Evolutionary conservation across 495 filamentous ascomycete genomes (phyloP), one percentile per base, ranked within the genome.

Genomic region (Penicillium psychrofluorescens): DNA sequence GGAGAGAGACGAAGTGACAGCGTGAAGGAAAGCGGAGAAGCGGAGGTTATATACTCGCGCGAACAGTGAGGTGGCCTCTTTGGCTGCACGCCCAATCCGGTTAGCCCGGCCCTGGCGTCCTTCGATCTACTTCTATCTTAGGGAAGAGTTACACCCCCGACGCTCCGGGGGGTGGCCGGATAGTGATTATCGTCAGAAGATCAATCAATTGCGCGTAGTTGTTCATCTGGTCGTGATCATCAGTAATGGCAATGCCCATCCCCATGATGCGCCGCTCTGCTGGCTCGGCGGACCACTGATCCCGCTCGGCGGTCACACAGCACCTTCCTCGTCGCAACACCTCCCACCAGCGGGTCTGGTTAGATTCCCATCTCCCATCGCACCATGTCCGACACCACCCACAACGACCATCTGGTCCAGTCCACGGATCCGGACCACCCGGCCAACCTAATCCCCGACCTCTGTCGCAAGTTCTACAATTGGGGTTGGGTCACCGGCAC

Each of bases 401-500:
- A 77, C 62, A 81, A 83, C 60, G 85, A 95, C 69, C 77, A 90
- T 51, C 77, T 96, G 48, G 75, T 98, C 55, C 61, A 63, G 41
- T 77, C 74, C 6, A 36, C 56, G 6, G 71, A 77, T 40, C 81
- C 84, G 7, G 65, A 89, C 45, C 94, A 97, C 63, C 92, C 92
- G 12, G 89, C 91, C 42, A 97, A 98, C 67, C 72, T 91, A 43
- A 96, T 98, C 49, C 90, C 88, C 41, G 80, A 82, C 33, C 76
- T 98, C 37, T 98, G 92, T 71, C 83, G 84, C 51, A 88, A 86
- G 55, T 98, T 98, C 68, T 97, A 95, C 75, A 86, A 76, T 16
- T 75, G 89, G 54, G 94, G 92, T 34, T 98, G 92, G 92, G 92
- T 97, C 12, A 95, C 92, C 32, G 92, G 92, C 35, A 98, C 92